These are phyloP conservation scores for Henckelia pumila DNA, from an alignment of 257 asterid genomes.

Conservation along the genomic window DNA sequence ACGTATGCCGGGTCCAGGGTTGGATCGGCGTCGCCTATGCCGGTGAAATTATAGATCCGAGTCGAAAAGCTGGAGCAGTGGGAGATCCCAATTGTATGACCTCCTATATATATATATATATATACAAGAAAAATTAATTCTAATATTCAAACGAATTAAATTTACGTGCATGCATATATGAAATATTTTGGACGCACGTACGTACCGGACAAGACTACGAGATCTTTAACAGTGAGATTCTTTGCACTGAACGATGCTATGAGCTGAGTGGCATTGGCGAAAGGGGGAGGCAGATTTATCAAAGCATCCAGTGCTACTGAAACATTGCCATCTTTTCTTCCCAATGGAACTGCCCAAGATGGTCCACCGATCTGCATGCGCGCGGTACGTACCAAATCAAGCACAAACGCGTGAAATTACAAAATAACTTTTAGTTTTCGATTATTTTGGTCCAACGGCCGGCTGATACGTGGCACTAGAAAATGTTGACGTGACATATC, in stretches of 20 bases:
- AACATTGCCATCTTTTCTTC: conserved; percentile 69
- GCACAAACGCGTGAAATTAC: neutral
- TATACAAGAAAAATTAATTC: too few species aligned
- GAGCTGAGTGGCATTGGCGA: conserved; percentile 45
- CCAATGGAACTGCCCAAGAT: conserved; percentile 61
- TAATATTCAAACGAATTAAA: too few species aligned
- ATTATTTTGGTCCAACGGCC: too few species aligned
- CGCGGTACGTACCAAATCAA: neutral
- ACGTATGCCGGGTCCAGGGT: conserved; percentile 42
- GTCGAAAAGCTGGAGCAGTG: conserved; percentile 43
- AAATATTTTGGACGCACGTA: too few species aligned
- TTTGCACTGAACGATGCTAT: conserved; percentile 41
- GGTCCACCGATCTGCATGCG: conserved; percentile 65
- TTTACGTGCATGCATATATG: too few species aligned
- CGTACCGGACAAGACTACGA: conserved; percentile 52
- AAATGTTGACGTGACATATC: too few species aligned
- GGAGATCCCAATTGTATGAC: conserved; percentile 56
- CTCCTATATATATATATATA: conserved; percentile 30
- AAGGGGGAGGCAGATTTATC: conserved; percentile 61
- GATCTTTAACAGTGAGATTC: conserved; percentile 50
- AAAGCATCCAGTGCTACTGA: conserved; percentile 47
- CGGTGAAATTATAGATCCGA: conserved; percentile 57
- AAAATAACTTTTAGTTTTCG: too few species aligned
- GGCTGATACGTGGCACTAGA: too few species aligned
- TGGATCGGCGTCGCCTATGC: conserved; percentile 49